phyloP scores from a whole-genome alignment of 2,329 filamentous ascomycete species.

The Sporothrix pallida region DNA sequence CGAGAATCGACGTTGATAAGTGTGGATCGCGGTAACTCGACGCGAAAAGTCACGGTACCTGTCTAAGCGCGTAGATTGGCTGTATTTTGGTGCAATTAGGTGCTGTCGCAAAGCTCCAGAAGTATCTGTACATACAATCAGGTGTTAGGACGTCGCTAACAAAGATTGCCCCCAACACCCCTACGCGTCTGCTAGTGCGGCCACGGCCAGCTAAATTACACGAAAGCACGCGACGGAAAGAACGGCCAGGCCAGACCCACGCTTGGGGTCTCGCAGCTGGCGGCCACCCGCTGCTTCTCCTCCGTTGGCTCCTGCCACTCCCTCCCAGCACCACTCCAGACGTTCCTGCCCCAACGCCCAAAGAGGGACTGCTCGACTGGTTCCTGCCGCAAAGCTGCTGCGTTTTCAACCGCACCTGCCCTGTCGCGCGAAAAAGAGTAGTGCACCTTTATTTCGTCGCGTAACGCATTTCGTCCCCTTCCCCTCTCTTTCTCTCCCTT shows the following conservation, averaged over 20 bases:
- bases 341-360: background rate
- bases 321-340: background rate
- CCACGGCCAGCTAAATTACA: constrained; percentile 20
- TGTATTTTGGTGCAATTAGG: background rate
- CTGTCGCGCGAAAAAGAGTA: constrained; percentile 31
- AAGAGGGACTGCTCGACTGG: background rate
- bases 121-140: constrained; percentile 28
- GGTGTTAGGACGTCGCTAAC: background rate
- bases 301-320: background rate
- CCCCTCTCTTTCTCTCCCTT: constrained; percentile 31
- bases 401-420: constrained; percentile 18
- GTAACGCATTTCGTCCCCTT: constrained; percentile 22
- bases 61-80: constrained; percentile 28
- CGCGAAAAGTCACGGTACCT: constrained; percentile 30
- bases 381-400: constrained; percentile 10
- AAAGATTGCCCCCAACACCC: background rate
- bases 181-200: constrained; percentile 31
- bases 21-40: background rate
- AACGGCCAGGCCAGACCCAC: constrained; percentile 15
- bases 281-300: background rate
- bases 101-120: background rate
- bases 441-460: constrained; percentile 31
- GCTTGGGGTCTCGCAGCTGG: constrained; percentile 4
- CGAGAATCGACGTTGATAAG: constrained; percentile 11
- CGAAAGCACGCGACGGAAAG: constrained; percentile 29